Evolutionary conservation across 129 eudicot species (phyloP).

Genomic region (Kitagawia praeruptora): DNA sequence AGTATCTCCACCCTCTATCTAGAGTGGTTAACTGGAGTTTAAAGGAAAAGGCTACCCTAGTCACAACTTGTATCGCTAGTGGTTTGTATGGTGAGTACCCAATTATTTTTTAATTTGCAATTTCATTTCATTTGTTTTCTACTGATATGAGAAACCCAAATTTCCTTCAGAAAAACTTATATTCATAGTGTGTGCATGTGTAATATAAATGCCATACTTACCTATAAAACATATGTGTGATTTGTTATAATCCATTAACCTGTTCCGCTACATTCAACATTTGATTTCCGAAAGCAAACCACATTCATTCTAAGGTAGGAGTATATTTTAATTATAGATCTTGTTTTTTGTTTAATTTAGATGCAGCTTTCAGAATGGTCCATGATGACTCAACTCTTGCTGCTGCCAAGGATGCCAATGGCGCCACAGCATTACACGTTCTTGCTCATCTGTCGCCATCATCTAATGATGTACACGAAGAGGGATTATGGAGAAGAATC

Average conservation of each 20-base stretch:
- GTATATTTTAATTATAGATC: neutral
- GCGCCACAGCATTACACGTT: neutral
- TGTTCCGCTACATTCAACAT: too few species aligned
- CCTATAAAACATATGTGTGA: too few species aligned
- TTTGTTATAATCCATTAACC: too few species aligned
- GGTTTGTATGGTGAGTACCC: slow-evolving; percentile 31
- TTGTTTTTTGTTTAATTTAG: neutral
- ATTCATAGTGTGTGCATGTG: too few species aligned
- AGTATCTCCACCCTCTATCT: slow-evolving; percentile 21
- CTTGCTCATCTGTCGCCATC: neutral
- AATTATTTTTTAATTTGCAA: neutral
- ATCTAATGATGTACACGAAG: neutral
- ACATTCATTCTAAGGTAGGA: neutral
- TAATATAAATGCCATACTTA: too few species aligned
- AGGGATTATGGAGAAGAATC: neutral
- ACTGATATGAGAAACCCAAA: neutral
- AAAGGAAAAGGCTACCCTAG: slow-evolving; percentile 25
- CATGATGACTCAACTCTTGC: neutral
- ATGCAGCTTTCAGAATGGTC: slow-evolving; percentile 11
- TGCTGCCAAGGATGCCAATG: neutral
- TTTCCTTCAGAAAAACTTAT: too few species aligned
- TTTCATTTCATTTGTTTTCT: neutral
- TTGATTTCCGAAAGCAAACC: neutral
- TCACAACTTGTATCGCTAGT: slow-evolving; percentile 26
- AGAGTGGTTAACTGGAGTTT: slow-evolving; percentile 16